Evolutionary conservation across 345 rosid species (phyloP), one percentile per base, ranked within the genome.

Genomic region (Cardamine chenopodiifolia): DNA sequence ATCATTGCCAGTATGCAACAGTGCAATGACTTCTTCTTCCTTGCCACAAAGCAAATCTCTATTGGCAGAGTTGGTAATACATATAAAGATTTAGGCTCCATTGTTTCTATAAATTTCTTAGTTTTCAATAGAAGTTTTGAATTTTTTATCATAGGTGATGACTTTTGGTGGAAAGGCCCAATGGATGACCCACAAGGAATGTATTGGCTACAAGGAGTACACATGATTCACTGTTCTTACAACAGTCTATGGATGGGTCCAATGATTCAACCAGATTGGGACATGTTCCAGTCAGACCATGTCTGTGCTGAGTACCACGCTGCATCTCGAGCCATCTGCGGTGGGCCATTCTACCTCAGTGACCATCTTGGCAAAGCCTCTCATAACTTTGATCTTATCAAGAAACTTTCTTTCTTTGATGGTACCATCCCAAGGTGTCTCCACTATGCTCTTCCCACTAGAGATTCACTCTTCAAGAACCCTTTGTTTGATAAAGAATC

Each of bases 201-300:
- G 17, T 93, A 83, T 32, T 93, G 98, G 98, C 56, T 91, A 29
- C 97, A 93, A 83, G 97, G 97, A 10, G 87, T 88, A 23, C 96
- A 93, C 58, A 91, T 93, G 90, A 81, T 91, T 63, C 98, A 93
- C 29, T 91, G 98, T 64, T 87, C 96, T 50, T 91, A 93, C 78
- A 93, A 91, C 86, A 93, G 98, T 68, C 26, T 91, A 66, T 91
- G 97, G 98, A 93, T 93, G 86, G 97, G 98, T 14, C 91, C 91
- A 64, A 79, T 91, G 34, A 85, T 91, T 56, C 93, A 87, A 28
- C 98, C 98, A 22, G 98, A 93, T 66, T 91, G 98, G 98, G 98
- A 93, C 62, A 93, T 93, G 97, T 93, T 93, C 81, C 97, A 93
- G 55, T 93, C 98, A 6, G 96, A 91, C 59, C 98, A 93, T 63